Percentiles rank a stretch among this genome's conserved stretches.
Conservation (phyloP, 2,329 filamentous ascomycete species). For the Cladosporium colombiae region DNA sequence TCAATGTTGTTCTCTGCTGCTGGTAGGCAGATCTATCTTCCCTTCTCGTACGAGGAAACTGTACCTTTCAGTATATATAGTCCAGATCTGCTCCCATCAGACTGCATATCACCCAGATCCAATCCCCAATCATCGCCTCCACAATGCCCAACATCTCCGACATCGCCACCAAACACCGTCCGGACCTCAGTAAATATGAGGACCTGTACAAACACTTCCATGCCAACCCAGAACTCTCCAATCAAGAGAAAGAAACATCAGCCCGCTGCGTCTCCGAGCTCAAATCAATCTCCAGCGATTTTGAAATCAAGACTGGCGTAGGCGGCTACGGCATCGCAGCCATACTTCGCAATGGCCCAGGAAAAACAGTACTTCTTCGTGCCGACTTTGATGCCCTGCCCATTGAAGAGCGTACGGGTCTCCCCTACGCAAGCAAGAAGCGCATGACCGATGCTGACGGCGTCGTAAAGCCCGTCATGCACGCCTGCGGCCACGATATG, state of each 20-base stretch:
- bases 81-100: background rate
- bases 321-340: conserved; percentile 62
- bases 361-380: conserved; percentile 58
- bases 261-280: conserved; percentile 49
- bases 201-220: conserved; percentile 61
- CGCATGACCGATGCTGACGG: conserved; percentile 50
- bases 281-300: conserved; percentile 34
- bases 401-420: conserved; percentile 56
- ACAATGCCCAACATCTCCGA: conserved; percentile 30
- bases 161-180: conserved; percentile 37
- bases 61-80: background rate
- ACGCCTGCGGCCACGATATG: conserved; percentile 69
- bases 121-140: background rate
- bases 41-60: background rate
- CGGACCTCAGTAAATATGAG: conserved; percentile 51
- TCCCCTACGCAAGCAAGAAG: conserved; percentile 57
- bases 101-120: background rate
- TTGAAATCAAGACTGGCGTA: conserved; percentile 53
- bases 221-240: conserved; percentile 59
- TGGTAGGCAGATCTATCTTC: conserved; percentile 9
- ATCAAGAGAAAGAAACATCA: conserved; percentile 57
- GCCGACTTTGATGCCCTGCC: conserved; percentile 66
- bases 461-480: conserved; percentile 60
- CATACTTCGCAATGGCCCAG: conserved; percentile 57
- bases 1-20: conserved; percentile 8